Percentiles rank a stretch among this genome's conserved stretches.
Evolutionary conservation across 148 eudicot species (phyloP).

Genomic region (Hydrangea macrophylla): DNA sequence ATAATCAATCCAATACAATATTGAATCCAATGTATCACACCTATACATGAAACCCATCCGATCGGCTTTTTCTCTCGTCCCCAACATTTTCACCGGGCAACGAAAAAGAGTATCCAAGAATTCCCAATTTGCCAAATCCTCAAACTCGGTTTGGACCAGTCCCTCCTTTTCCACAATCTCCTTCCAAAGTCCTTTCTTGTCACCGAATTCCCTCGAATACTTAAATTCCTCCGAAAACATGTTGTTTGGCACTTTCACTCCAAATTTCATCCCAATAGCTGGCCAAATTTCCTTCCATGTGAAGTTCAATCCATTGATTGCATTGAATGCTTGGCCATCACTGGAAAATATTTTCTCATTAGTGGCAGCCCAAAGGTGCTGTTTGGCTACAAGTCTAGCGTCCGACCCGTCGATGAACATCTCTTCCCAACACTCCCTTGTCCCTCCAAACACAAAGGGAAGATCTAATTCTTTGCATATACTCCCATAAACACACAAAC

Average conservation of each 20-base stretch:
- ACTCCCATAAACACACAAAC: conserved; percentile 68
- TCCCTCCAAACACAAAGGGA: conserved; percentile 85
- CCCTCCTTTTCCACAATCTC: conserved; percentile 61
- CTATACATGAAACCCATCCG: conserved; percentile 47
- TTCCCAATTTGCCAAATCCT: conserved; percentile 73
- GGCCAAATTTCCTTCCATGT: conserved; percentile 78
- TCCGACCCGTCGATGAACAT: conserved; percentile 66
- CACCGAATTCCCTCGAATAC: conserved; percentile 45
- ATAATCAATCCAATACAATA: conserved; percentile 66
- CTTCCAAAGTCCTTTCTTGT: conserved; percentile 58
- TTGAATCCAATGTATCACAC: conserved; percentile 60
- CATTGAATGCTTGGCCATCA: conserved; percentile 64
- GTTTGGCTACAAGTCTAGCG: conserved; percentile 79
- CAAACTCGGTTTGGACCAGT: conserved; percentile 50
- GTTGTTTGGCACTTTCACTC: conserved; percentile 30
- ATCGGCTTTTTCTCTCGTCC: conserved; percentile 60
- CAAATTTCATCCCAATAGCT: conserved; percentile 51
- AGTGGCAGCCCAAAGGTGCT: conserved; percentile 82
- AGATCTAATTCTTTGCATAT: conserved; percentile 66
- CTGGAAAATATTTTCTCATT: conserved; percentile 26
- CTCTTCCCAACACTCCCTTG: conserved; percentile 81
- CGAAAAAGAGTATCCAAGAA: conserved; percentile 70
- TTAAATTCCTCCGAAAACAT: conserved; percentile 33
- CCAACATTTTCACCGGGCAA: conserved; percentile 64
- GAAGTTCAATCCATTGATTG: conserved; percentile 59